A percentile compares a stretch with the other conserved stretches of the same genome.
Evolutionary conservation across 1,284 basidiomycete genomes (phyloP).

Genomic region (Sanghuangporus sanghuang): DNA sequence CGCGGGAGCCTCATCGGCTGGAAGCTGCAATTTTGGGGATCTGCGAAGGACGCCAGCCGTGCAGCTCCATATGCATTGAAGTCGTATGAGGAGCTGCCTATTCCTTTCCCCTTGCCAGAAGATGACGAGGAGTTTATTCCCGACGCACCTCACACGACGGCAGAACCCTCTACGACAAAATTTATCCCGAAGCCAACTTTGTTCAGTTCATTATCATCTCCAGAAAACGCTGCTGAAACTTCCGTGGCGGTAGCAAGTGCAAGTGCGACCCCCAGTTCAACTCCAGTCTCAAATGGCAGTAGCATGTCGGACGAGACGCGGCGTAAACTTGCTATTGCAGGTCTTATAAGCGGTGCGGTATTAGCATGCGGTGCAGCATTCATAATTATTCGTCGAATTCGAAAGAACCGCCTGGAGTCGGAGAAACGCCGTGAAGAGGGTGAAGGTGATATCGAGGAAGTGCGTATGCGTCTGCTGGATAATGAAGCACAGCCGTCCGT

Average conservation of each 20-base stretch:
- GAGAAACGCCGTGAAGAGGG: constrained; percentile 27
- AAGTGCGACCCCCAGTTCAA: background rate
- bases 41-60: constrained; percentile 69
- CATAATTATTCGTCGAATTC: constrained; percentile 29
- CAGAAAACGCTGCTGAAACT: constrained; percentile 1
- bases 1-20: constrained; percentile 86
- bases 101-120: constrained; percentile 48
- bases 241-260: background rate
- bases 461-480: constrained; percentile 65
- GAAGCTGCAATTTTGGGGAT: constrained; percentile 93
- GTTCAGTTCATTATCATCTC: background rate
- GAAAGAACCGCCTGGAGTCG: constrained; percentile 46
- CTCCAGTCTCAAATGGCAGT: background rate
- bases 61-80: constrained; percentile 64
- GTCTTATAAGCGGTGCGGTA: constrained; percentile 62
- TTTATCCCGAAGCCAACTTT: constrained; percentile 82
- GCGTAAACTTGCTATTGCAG: constrained; percentile 31
- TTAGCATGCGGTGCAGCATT: constrained; percentile 26
- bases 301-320: constrained; percentile 12
- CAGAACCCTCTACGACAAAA: constrained; percentile 44
- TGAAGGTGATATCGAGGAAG: constrained; percentile 47
- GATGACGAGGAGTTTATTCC: constrained; percentile 23
- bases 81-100: constrained; percentile 34
- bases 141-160: constrained; percentile 29
- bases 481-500: constrained; percentile 30